Conservation (phyloP, 2,329 filamentous ascomycete genomes). For the Fusarium avenaceum region DNA sequence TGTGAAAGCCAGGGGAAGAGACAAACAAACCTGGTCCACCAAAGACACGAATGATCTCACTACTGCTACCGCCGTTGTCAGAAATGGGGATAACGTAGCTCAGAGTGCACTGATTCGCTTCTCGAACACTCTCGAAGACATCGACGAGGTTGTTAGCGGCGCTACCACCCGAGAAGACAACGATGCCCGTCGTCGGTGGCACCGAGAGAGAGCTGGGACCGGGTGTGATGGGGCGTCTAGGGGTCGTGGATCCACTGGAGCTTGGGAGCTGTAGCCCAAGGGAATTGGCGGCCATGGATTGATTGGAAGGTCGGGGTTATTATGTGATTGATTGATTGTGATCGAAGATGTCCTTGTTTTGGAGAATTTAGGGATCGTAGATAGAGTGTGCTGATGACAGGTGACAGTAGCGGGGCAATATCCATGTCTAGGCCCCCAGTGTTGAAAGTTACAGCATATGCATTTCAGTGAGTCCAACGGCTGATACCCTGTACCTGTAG, state of each 20-base stretch:
- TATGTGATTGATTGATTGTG: slow-evolving; percentile 18
- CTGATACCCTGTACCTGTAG: too few relatives aligned
- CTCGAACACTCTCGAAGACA: slow-evolving; percentile 78
- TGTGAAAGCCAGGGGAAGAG: neutral
- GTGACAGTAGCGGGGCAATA: slow-evolving; percentile 23
- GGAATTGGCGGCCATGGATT: slow-evolving; percentile 33
- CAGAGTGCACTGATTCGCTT: slow-evolving; percentile 75
- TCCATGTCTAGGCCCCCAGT: slow-evolving; percentile 13
- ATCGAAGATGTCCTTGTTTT: neutral
- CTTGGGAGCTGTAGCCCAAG: slow-evolving; percentile 45
- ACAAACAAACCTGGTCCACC: slow-evolving; percentile 80
- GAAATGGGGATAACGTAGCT: slow-evolving; percentile 95
- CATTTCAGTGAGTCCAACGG: neutral
- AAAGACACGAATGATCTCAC: slow-evolving; percentile 93
- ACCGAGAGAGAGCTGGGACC: slow-evolving; percentile 12
- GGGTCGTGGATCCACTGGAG: slow-evolving; percentile 40
- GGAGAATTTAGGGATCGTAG: neutral
- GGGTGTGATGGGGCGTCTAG: slow-evolving; percentile 41
- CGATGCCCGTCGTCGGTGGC: slow-evolving; percentile 62
- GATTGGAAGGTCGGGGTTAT: slow-evolving; percentile 10
- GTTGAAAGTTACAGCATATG: neutral
- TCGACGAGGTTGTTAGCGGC: slow-evolving; percentile 96
- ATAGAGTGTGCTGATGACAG: slow-evolving; percentile 25
- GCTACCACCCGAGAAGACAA: slow-evolving; percentile 91
- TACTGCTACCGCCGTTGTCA: slow-evolving; percentile 95